Percentiles rank a stretch among this genome's conserved stretches.
These are phyloP conservation scores for Sanguinoderma infundibulare DNA, from an alignment of 1,284 basidiomycete genomes.

Conservation along the genomic window DNA sequence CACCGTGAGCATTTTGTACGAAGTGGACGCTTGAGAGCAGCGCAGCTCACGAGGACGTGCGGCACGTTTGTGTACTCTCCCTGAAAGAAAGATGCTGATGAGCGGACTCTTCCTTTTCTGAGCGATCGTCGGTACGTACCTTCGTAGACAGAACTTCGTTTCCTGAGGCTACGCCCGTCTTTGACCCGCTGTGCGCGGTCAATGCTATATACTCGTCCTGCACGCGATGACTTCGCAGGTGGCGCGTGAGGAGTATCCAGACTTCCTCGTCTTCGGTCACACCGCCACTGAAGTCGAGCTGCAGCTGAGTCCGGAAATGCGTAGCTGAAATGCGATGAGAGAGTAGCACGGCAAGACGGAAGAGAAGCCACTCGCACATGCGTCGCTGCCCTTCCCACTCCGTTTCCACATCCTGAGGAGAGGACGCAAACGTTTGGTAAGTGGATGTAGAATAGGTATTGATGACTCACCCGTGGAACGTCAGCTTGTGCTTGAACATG, in stretches of 20 bases:
- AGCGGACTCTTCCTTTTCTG: not conserved
- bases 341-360: too few relatives aligned
- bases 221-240: conserved; percentile 62
- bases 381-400: conserved; percentile 1
- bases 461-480: conserved; percentile 75
- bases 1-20: not conserved
- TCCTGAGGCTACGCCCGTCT: not conserved
- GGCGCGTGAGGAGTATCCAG: conserved; percentile 84
- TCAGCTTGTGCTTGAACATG: conserved; percentile 54
- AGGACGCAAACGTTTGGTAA: not conserved
- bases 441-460: too few relatives aligned
- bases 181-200: conserved; percentile 53
- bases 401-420: conserved; percentile 25
- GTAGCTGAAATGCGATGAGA: conserved; percentile 25
- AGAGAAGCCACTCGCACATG: conserved; percentile 1
- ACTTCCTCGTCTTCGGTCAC: conserved; percentile 44
- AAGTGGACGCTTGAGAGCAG: not conserved
- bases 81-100: conserved; percentile 36
- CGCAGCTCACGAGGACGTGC: conserved; percentile 66
- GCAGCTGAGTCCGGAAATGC: conserved; percentile 34
- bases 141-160: conserved; percentile 24
- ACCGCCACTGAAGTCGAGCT: conserved; percentile 10
- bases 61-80: conserved; percentile 81
- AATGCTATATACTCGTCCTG: conserved; percentile 77
- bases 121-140: conserved; percentile 15